Evolutionary conservation across 257 asterid species (phyloP), one percentile per base, ranked within the genome.

Genomic region (Przewalskia tangutica): DNA sequence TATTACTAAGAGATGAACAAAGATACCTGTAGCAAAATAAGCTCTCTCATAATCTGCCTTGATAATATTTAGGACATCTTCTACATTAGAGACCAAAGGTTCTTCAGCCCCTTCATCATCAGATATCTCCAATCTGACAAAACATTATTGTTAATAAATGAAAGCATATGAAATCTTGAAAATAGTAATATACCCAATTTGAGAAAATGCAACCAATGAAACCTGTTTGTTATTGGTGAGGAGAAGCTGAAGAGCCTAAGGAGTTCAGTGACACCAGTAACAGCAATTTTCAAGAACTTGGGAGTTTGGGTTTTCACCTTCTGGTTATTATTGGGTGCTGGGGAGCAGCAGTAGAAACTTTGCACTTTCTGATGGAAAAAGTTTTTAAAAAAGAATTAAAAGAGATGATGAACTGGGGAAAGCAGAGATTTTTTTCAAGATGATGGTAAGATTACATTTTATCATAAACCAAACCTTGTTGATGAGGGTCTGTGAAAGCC

Each of bases 21-120:
- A 0, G 66, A 59, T 83, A 90, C 98, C 98, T 84, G 98, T 94
- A 20, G 93, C 95, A 85, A 94, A 94, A 86, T 94, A 94, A 66
- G 94, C 95, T 50, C 88, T 91, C 84, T 89, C 92, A 63, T 89
- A 94, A 83, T 94, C 97, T 10, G 89, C 86, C 86, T 87, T 88
- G 86, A 94, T 91, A 81, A 90, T 81, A 44, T 83, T 84, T 63
- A 93, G 87, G 79, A 94, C 89, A 11, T 90, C 97, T 40, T 93
- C 90, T 46, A 85, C 83, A 77, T 82, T 73, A 77, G 89, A 87
- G 50, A 89, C 88, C 12, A 84, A 87, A 86, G 68, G 64, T 58
- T 89, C 89, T n/a, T 77, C 84, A 58, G 7, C 42, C 84, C 42
- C 27, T 67, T 85, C 90, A 44, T 67, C 55, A 86, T 77, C 85